Base-by-base conservation (phyloP, 2,329 filamentous ascomycete species). In the Metarhizium sp. region DNA sequence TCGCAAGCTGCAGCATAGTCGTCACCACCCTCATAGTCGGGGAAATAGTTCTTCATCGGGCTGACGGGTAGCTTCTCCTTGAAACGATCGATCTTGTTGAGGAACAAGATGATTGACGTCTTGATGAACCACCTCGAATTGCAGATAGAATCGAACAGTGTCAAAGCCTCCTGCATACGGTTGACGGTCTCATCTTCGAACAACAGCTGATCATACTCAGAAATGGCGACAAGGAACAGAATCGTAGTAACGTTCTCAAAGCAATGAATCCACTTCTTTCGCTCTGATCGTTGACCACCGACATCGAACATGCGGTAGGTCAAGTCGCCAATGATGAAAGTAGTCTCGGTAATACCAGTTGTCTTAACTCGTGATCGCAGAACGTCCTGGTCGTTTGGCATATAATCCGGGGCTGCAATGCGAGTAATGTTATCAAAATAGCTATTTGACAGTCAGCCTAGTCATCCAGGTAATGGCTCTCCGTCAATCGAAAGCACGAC, bases 221-320 rank as follows among this genome's bases (percentile, higher is more conserved):
- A 96, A 64, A 96, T 96, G 73, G 92, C 92, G 62, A 96, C 92
- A 55, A 96, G 77, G 85, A 96, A 96, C 43, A 96, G 87, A 64
- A 96, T 95, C 10, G 92, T 95, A 8, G 91, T 96, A 67, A 96
- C 92, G 66, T 96, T 96, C 78, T 96, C 92, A 74, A 96, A 96
- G 68, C 91, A 94, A 70, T 96, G 91, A 60, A 96, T 95, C 91
- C 91, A 96, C 77, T 96, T 96, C 80, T 95, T 95, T 59, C 91
- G 87, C 73, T 96, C 91, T 32, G 91, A 95, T 64, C 91, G 80
- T 69, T 96, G 91, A 56, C 91, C 91, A 69, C 91, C 91, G 50
- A 95, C 91, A 66, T 96, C 91, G 71, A 95, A 95, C 91, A 97
- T 96, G 65, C 91, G 87, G 74, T 96, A 96, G 60, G 91, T 95